Conservation (phyloP, 1,284 basidiomycete species). For the Puccinia brachypodii region DNA sequence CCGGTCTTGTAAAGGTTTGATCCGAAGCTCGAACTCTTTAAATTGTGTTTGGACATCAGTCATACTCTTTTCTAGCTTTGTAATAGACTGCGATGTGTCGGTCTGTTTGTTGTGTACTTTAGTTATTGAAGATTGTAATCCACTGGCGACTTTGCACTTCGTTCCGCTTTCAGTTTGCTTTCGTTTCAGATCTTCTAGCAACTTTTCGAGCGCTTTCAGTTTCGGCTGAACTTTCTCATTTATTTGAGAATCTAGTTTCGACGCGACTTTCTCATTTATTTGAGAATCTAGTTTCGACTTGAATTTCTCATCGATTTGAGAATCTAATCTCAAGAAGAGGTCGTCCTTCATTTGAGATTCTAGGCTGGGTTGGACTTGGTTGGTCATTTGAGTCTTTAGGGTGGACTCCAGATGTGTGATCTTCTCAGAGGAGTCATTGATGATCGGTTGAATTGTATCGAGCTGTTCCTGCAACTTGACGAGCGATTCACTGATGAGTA, state of each 20-base stretch:
- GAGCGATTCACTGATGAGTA: background rate
- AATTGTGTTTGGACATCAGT: constrained; percentile 9
- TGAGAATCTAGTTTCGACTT: background rate
- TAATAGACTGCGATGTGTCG: background rate
- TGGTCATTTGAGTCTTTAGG: background rate
- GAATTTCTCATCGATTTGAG: background rate
- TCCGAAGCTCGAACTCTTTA: background rate
- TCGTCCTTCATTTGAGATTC: background rate
- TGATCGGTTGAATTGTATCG: background rate
- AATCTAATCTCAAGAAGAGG: background rate
- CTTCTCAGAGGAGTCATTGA: background rate
- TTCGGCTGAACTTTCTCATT: background rate
- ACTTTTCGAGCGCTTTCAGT: background rate
- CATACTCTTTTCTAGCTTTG: background rate
- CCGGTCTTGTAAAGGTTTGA: background rate
- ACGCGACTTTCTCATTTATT: background rate
- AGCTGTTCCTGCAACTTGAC: constrained; percentile 9
- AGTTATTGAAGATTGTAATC: background rate
- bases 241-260: background rate
- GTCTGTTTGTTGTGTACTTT: background rate
- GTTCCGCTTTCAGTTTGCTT: background rate
- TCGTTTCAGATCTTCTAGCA: background rate
- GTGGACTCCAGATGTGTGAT: background rate
- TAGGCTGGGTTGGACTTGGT: background rate
- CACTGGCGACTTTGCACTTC: background rate